These are phyloP conservation scores for Rugonectria rugulosa DNA, from an alignment of 2,329 filamentous ascomycete genomes.

Conservation along the genomic window DNA sequence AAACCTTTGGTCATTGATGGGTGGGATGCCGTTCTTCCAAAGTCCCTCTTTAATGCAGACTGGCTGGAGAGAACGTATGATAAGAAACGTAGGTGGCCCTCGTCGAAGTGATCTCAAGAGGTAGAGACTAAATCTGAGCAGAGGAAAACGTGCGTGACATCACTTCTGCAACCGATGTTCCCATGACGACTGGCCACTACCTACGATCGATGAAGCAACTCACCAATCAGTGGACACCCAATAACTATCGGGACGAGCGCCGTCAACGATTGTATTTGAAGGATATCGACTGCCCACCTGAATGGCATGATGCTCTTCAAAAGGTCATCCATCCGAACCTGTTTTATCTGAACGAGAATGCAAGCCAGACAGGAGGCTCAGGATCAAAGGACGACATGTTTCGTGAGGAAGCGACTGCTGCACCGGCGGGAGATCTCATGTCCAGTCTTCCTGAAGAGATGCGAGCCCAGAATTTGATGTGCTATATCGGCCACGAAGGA, in stretches of 20 bases:
- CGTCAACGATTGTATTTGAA: conserved; percentile 93
- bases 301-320: conserved; percentile 84
- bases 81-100: conserved; percentile 71
- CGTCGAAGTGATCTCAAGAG: background rate
- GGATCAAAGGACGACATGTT: conserved; percentile 49
- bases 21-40: conserved; percentile 79
- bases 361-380: conserved; percentile 51
- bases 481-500: conserved; percentile 96
- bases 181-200: conserved; percentile 90
- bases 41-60: conserved; percentile 76
- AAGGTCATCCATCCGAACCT: conserved; percentile 81
- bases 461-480: conserved; percentile 97
- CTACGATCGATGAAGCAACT: conserved; percentile 85
- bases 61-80: conserved; percentile 85
- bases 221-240: conserved; percentile 79
- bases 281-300: conserved; percentile 90
- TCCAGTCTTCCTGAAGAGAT: conserved; percentile 85
- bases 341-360: conserved; percentile 89
- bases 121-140: conserved; percentile 45
- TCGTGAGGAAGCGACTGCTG: conserved; percentile 64
- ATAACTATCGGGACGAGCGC: conserved; percentile 79
- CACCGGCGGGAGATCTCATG: conserved; percentile 90
- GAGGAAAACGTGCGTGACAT: conserved; percentile 89
- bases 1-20: conserved; percentile 92
- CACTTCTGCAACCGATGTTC: conserved; percentile 73